phyloP scores from a whole-genome alignment of 306 rosid genomes.

The Calophaca sinica region DNA sequence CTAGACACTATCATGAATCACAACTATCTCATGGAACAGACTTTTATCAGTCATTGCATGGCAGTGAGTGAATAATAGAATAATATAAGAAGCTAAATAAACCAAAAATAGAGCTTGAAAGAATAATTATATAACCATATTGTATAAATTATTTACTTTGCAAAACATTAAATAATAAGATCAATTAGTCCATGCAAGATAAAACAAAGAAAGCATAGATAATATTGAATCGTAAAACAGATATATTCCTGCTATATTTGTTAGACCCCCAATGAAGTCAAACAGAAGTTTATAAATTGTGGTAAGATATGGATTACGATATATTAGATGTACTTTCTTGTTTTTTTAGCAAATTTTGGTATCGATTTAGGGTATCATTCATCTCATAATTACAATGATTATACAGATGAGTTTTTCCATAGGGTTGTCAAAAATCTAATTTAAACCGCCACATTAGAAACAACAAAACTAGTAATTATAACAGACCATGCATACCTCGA shows the following conservation, averaged over 20 bases:
- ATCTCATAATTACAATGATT: conserved; percentile 1
- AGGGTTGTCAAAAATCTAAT: conserved; percentile 20
- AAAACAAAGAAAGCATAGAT: not conserved
- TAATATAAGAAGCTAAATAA: conserved; percentile 11
- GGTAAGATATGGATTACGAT: not conserved
- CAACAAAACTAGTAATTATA: conserved; percentile 21
- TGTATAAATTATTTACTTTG: not conserved
- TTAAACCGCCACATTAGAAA: conserved; percentile 24
- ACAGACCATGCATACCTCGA: conserved; percentile 65
- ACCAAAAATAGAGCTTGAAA: not conserved
- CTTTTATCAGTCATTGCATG: not conserved
- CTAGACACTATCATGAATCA: not conserved
- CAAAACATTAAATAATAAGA: conserved; percentile 25
- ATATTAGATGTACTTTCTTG: not conserved
- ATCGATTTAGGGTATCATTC: not conserved
- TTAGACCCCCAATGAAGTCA: conserved; percentile 10
- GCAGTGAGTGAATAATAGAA: not conserved
- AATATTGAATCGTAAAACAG: not conserved
- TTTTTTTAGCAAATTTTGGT: not conserved
- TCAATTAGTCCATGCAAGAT: conserved; percentile 4
- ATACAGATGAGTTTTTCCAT: conserved; percentile 5
- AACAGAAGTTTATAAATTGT: not conserved
- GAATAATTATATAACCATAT: conserved; percentile 4
- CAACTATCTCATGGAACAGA: not conserved
- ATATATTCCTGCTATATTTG: conserved; percentile 4